A percentile compares a stretch with the other conserved stretches of the same genome.
phyloP scores from a whole-genome alignment of 176 grass and related monocot genomes.

The Leersia perrieri region DNA sequence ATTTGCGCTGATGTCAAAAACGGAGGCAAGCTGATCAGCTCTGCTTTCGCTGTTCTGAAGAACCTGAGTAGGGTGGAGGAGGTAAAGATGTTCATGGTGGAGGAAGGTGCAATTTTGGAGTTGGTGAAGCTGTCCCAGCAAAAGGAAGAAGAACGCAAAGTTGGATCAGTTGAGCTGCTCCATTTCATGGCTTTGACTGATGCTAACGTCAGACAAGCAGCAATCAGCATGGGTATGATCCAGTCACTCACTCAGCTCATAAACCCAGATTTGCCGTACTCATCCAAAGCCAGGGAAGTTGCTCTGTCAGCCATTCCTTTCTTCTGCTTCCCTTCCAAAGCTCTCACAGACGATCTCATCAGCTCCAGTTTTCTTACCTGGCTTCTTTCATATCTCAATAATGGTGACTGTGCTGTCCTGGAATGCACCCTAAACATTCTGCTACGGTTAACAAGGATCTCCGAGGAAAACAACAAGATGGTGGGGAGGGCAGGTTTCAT shows the following conservation, averaged over 20 bases:
- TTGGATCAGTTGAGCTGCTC: constrained; percentile 33
- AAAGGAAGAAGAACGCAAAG: constrained; percentile 36
- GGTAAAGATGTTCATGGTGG: constrained; percentile 47
- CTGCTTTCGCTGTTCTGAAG: constrained; percentile 30
- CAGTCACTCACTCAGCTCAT: constrained; percentile 29
- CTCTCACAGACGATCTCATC: constrained; percentile 12
- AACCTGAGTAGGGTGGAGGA: constrained; percentile 45
- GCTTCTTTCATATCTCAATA: constrained; percentile 36
- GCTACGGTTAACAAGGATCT: constrained; percentile 21
- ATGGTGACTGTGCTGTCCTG: constrained; percentile 37
- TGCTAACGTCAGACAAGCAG: constrained; percentile 4
- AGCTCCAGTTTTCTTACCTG: constrained; percentile 22
- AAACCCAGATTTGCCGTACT: constrained; percentile 31
- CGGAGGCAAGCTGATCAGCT: constrained; percentile 28
- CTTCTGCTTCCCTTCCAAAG: constrained; percentile 24
- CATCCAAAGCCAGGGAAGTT: constrained; percentile 41
- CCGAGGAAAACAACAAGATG: constrained; percentile 27
- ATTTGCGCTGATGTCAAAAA: constrained; percentile 24
- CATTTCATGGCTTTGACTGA: constrained; percentile 28
- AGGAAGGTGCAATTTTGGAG: constrained; percentile 27
- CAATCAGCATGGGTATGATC: constrained; percentile 28
- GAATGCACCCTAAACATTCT: constrained; percentile 39
- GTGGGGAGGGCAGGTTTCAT: constrained; percentile 36
- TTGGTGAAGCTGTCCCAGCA: constrained; percentile 29
- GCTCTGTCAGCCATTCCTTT: constrained; percentile 32